These are phyloP conservation scores for Nevesoporus exiguus DNA, from an alignment of 768 basidiomycete genomes.

Conservation along the genomic window DNA sequence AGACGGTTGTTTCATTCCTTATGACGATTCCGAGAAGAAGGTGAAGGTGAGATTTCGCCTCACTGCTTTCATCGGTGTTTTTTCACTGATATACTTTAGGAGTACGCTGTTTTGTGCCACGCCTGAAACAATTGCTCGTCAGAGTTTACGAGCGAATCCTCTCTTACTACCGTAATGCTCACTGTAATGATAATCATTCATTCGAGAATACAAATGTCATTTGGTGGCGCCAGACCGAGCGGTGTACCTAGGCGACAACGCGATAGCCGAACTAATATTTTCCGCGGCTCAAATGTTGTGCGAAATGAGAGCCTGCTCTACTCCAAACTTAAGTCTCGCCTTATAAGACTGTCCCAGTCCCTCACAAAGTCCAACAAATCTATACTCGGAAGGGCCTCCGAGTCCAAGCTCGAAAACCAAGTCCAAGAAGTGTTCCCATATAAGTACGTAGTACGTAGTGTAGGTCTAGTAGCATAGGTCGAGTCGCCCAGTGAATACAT, in stretches of 20 bases:
- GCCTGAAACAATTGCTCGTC: conserved; percentile 9
- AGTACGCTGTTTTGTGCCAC: conserved; percentile 44
- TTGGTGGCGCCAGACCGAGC: too few species aligned
- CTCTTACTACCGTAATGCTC: not conserved
- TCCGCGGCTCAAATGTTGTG: too few species aligned
- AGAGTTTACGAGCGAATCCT: not conserved
- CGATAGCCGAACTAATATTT: too few species aligned
- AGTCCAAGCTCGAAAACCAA: not conserved
- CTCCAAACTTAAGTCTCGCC: too few species aligned
- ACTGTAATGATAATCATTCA: conserved; percentile 6
- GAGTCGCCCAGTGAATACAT: not conserved
- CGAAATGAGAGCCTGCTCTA: too few species aligned
- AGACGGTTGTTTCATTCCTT: conserved; percentile 60
- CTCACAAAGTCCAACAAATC: not conserved
- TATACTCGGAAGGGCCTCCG: not conserved
- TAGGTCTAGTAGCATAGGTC: not conserved
- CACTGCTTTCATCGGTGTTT: not conserved
- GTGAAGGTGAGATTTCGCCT: conserved; percentile 38
- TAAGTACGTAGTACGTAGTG: not conserved
- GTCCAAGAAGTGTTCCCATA: not conserved
- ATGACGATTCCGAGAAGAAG: conserved; percentile 47
- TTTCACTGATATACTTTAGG: conserved; percentile 21
- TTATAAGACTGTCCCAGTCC: not conserved
- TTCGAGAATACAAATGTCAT: too few species aligned
- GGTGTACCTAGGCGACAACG: too few species aligned